Evolutionary conservation across 441 rosid species (phyloP), one percentile per base, ranked within the genome.

Genomic region (Croton laevigatus): DNA sequence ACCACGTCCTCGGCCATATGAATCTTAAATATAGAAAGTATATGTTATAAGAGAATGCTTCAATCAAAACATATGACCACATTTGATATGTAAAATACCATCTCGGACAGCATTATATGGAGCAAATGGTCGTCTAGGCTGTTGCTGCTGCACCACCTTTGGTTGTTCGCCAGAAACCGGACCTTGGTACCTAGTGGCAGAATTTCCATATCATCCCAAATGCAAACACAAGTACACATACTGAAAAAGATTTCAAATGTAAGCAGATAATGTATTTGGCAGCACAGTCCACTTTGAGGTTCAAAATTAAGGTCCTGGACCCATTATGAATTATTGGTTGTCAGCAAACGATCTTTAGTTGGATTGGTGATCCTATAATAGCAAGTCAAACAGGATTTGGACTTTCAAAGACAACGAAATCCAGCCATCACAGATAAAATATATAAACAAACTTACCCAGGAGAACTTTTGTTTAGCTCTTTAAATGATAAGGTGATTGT

Each of bases 401-500:
- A 54, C 7, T 32, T 58, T 22, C 65, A 37, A 64, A 58, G 0
- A 2, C 48, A 10, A 19, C 13, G 48, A 11, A 37, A 54, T 54
- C 54, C 42, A 68, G 53, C 52, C 51, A 54, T 6, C 20, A 22
- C 7, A 20, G 59, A 51, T 0, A 63, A 20, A 19, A 65, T 17
- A 0, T 52, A 66, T 27, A 42, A 57, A 46, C n/a, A 6, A 73
- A 67, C 90, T 77, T 87, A 91, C 97, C 98, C 98, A 49, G 94
- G 85, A 72, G 93, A 90, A 68, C 78, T 69, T 58, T 58, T 80
- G 76, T 92, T 82, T n/a, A 89, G 89, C 79, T 91, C 94, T 73
- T 44, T 73, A 38, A 84, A 66, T 0, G 99, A 95, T 71, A 95
- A 86, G 48, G 96, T 89, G 72, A 94, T 82, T 59, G 99, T 85